phyloP scores from a whole-genome alignment of 2,329 filamentous ascomycete genomes.

The Mycosphaerella sp. region DNA sequence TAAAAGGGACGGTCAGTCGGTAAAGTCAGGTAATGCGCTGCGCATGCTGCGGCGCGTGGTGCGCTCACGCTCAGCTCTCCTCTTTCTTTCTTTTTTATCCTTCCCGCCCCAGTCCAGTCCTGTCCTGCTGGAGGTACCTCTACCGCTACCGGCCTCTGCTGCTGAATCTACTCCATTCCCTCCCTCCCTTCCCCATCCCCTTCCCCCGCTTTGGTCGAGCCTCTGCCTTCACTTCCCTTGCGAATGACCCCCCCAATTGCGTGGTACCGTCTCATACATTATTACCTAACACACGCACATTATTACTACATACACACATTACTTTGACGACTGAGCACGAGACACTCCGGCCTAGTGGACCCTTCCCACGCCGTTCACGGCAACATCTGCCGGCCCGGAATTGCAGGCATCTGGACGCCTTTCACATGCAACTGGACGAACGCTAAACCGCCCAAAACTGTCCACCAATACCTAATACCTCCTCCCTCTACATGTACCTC shows the following conservation, averaged over 20 bases:
- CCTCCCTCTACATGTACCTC: too few relatives aligned
- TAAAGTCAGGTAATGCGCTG: background rate
- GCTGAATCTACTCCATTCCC: background rate
- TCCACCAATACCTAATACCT: too few relatives aligned
- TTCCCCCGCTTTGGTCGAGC: background rate
- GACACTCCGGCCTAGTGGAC: background rate
- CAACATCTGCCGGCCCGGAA: slow-evolving; percentile 6
- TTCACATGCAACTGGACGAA: slow-evolving; percentile 15
- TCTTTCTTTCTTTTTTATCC: slow-evolving; percentile 1
- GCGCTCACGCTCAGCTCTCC: slow-evolving; percentile 1
- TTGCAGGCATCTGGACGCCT: slow-evolving; percentile 6
- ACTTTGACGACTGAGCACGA: background rate
- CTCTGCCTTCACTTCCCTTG: background rate
- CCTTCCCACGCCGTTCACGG: background rate
- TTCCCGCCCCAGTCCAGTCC: background rate
- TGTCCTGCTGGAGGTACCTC: background rate
- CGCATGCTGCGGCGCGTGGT: background rate
- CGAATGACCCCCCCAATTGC: background rate
- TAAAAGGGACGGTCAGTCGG: background rate
- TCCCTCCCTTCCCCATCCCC: background rate
- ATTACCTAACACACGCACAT: too few relatives aligned
- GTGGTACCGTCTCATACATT: too few relatives aligned
- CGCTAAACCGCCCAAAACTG: slow-evolving; percentile 1
- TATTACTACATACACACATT: too few relatives aligned
- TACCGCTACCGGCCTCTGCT: too few relatives aligned